Percentiles rank a stretch among this genome's conserved stretches.
These are phyloP conservation scores for Aspergillus clavatus DNA, from an alignment of 2,329 filamentous ascomycete genomes.

Conservation along the genomic window DNA sequence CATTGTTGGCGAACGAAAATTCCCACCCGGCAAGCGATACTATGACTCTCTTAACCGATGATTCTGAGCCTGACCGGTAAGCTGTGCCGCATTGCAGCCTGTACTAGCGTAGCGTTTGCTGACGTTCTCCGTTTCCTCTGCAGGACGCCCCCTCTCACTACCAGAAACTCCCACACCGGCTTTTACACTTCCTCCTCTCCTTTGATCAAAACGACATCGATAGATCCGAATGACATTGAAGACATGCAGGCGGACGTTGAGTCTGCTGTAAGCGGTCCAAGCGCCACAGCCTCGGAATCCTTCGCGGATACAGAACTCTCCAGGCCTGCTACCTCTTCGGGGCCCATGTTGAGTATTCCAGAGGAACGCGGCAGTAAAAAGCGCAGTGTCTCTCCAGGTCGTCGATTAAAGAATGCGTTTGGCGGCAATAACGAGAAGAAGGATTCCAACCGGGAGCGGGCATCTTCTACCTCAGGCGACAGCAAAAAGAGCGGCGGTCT, in stretches of 20 bases:
- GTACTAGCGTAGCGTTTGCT: conserved; percentile 15
- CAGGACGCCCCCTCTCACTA: conserved; percentile 46
- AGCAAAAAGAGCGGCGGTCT: conserved; percentile 39
- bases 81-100: conserved; percentile 5
- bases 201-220: conserved; percentile 55
- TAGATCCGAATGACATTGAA: conserved; percentile 38
- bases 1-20: conserved; percentile 23
- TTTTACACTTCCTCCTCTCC: conserved; percentile 67
- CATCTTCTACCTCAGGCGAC: conserved; percentile 38
- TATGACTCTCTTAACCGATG: conserved; percentile 31
- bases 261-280: conserved; percentile 27
- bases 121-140: conserved; percentile 10
- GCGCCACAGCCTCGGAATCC: conserved; percentile 37
- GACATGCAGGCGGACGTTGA: conserved; percentile 22
- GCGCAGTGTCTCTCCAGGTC: conserved; percentile 64
- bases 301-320: conserved; percentile 36
- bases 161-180: conserved; percentile 61
- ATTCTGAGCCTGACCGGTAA: conserved; percentile 41
- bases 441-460: conserved; percentile 45
- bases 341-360: conserved; percentile 29
- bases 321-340: conserved; percentile 25
- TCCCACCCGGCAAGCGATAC: conserved; percentile 17
- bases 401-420: conserved; percentile 69
- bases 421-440: conserved; percentile 49
- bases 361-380: conserved; percentile 40